phyloP scores from a whole-genome alignment of 2,329 filamentous ascomycete species.

The Colletotrichum salicis region DNA sequence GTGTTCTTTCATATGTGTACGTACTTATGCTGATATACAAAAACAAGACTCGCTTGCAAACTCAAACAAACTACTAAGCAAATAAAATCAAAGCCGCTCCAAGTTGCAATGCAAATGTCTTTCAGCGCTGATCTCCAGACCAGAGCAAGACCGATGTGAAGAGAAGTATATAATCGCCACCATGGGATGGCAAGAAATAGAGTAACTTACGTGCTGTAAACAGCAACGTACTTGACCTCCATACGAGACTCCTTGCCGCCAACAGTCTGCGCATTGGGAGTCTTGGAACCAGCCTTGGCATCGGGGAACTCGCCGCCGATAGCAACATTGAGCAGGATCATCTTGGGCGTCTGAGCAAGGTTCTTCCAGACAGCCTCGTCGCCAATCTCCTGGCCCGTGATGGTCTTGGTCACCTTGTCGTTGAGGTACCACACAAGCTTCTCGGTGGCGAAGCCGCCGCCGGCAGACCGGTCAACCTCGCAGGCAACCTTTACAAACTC shows the following conservation, averaged over 20 bases:
- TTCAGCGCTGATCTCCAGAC: not conserved
- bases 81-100: not conserved
- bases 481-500: constrained; percentile 47
- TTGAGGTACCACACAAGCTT: constrained; percentile 50
- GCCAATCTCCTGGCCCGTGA: constrained; percentile 43
- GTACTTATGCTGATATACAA: not conserved
- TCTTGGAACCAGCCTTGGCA: constrained; percentile 44
- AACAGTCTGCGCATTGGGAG: constrained; percentile 46
- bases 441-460: constrained; percentile 43
- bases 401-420: constrained; percentile 40
- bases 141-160: not conserved
- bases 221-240: constrained; percentile 54
- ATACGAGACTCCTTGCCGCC: constrained; percentile 47
- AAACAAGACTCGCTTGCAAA: not conserved
- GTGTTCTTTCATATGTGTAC: not conserved
- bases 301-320: constrained; percentile 52
- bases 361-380: constrained; percentile 44
- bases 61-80: not conserved
- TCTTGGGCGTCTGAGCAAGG: constrained; percentile 44
- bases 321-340: constrained; percentile 53
- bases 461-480: constrained; percentile 45
- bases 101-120: not conserved
- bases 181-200: too few relatives aligned
- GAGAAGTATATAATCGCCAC: not conserved
- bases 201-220: constrained; percentile 39